A percentile compares a stretch with the other conserved stretches of the same genome.
Evolutionary conservation across 2,329 filamentous ascomycete genomes (phyloP).

Genomic region (Lachnellula suecica): DNA sequence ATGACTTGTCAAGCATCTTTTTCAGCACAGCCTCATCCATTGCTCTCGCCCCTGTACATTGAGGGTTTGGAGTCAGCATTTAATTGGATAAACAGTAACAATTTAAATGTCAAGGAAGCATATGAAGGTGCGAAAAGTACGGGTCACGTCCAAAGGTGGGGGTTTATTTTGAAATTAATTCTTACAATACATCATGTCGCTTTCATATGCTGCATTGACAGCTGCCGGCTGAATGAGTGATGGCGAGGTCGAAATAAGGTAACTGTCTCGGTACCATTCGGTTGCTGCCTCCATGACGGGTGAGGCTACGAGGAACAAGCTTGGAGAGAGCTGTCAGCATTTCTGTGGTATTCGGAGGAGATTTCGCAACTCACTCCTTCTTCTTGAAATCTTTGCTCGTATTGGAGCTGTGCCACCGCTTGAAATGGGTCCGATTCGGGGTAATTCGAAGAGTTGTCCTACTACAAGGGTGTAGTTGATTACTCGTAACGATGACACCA

Average conservation of each 20-base stretch:
- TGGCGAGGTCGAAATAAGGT: slow-evolving; percentile 61
- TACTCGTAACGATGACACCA: no score
- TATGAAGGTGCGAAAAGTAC: no score
- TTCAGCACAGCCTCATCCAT: slow-evolving; percentile 48
- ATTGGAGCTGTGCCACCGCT: no score
- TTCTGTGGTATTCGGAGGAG: neutral
- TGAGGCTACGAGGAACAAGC: neutral
- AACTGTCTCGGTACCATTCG: slow-evolving; percentile 52
- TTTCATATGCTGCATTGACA: slow-evolving; percentile 54
- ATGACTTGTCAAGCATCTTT: slow-evolving; percentile 54
- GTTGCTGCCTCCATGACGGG: slow-evolving; percentile 19
- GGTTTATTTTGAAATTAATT: no score
- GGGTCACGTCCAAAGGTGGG: no score
- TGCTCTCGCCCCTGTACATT: slow-evolving; percentile 56
- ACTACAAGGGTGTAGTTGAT: no score
- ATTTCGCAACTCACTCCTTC: neutral
- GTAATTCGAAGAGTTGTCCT: no score
- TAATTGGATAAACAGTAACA: no score
- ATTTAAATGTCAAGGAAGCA: no score
- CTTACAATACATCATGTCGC: slow-evolving; percentile 61
- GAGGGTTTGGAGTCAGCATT: no score
- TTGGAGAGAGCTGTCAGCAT: neutral
- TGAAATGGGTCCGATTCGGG: no score
- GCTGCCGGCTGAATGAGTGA: slow-evolving; percentile 51
- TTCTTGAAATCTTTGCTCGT: neutral